These are phyloP conservation scores for Calycina marina DNA, from an alignment of 2,329 filamentous ascomycete species.

Conservation along the genomic window DNA sequence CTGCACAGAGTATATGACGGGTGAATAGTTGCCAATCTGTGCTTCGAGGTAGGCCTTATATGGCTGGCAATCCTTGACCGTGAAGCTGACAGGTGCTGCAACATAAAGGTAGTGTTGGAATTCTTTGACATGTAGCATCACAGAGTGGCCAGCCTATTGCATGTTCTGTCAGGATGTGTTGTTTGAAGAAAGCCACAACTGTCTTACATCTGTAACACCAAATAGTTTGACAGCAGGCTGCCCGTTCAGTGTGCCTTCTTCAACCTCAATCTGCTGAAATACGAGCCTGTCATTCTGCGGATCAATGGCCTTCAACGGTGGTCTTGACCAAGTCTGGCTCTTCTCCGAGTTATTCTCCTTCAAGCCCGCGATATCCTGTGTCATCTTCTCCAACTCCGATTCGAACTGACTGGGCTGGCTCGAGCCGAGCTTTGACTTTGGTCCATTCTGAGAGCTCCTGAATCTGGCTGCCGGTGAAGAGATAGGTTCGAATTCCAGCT, in stretches of 20 bases:
- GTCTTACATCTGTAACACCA: slow-evolving; percentile 63
- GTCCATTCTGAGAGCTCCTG: slow-evolving; percentile 47
- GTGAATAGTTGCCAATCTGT: slow-evolving; percentile 58
- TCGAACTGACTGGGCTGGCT: slow-evolving; percentile 82
- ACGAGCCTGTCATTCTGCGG: slow-evolving; percentile 54
- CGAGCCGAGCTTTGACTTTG: slow-evolving; percentile 48
- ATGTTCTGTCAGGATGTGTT: too few species aligned
- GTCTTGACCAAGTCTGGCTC: slow-evolving; percentile 81
- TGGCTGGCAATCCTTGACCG: slow-evolving; percentile 57
- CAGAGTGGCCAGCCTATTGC: slow-evolving; percentile 73
- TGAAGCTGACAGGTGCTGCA: slow-evolving; percentile 72
- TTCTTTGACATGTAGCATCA: slow-evolving; percentile 85
- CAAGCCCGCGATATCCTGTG: slow-evolving; percentile 76
- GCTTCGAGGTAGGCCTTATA: slow-evolving; percentile 73
- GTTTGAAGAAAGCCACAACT: slow-evolving; percentile 4
- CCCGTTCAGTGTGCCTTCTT: slow-evolving; percentile 72
- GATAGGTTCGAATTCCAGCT: slow-evolving; percentile 48
- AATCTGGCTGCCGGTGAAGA: slow-evolving; percentile 43
- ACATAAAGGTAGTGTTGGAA: slow-evolving; percentile 96
- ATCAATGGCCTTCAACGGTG: slow-evolving; percentile 44
- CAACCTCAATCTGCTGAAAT: slow-evolving; percentile 91
- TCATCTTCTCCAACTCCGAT: slow-evolving; percentile 86
- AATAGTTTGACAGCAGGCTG: slow-evolving; percentile 77
- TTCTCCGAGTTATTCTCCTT: slow-evolving; percentile 82
- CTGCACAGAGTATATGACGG: slow-evolving; percentile 64